A percentile compares a stretch with the other conserved stretches of the same genome.
phyloP scores from a whole-genome alignment of 805 yeast genomes.

The Yamadazyma scolyti region DNA sequence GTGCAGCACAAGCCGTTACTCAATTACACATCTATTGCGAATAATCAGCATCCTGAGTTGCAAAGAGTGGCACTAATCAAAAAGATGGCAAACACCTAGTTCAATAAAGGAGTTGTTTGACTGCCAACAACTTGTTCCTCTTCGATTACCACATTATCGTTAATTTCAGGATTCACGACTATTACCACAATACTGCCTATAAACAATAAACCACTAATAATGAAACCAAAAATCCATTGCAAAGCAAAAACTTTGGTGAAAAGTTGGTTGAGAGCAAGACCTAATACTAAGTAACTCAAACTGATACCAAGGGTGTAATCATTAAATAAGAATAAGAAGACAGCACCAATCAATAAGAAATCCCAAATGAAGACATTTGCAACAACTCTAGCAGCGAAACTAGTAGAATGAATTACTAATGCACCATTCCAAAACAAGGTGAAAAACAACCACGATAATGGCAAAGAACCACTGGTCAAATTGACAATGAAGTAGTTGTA shows the following conservation, averaged over 20 bases:
- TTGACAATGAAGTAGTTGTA: constrained; percentile 57
- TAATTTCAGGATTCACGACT: constrained; percentile 14
- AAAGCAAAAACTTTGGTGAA: constrained; percentile 66
- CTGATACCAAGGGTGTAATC: constrained; percentile 72
- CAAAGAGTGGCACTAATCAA: constrained; percentile 29
- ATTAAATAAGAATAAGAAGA: constrained; percentile 52
- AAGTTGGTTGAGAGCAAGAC: constrained; percentile 68
- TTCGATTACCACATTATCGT: constrained; percentile 11
- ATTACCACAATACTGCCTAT: constrained; percentile 47
- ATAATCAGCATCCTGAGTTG: constrained; percentile 36
- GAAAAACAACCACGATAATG: constrained; percentile 71
- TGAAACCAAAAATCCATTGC: constrained; percentile 83
- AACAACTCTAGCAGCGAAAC: constrained; percentile 58
- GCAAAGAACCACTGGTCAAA: constrained; percentile 63
- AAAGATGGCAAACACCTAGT: constrained; percentile 23
- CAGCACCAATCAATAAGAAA: constrained; percentile 61
- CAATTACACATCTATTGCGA: constrained; percentile 51
- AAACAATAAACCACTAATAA: constrained; percentile 57
- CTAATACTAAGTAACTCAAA: constrained; percentile 55
- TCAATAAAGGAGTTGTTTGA: constrained; percentile 34
- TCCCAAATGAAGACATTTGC: constrained; percentile 80
- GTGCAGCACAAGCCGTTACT: constrained; percentile 56
- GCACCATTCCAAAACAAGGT: constrained; percentile 86
- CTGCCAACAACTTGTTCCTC: constrained; percentile 12
- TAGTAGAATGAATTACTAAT: constrained; percentile 59